Percentiles rank a stretch among this genome's conserved stretches.
Conservation (phyloP, 345 rosid species). For the Corymbia maculata region DNA sequence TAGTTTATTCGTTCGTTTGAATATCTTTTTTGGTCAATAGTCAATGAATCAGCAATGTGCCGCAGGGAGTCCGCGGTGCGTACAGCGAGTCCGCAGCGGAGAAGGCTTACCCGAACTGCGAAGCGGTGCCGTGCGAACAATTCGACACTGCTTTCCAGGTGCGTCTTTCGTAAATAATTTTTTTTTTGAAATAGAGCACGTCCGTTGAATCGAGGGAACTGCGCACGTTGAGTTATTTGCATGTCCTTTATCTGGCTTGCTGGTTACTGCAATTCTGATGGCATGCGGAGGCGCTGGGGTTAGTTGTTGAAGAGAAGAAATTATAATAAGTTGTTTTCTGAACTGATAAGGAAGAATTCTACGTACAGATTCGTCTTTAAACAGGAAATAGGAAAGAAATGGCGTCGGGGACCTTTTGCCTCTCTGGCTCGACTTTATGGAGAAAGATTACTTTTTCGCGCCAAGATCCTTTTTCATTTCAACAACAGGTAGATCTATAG, state of each 20-base stretch:
- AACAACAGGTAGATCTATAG: neutral
- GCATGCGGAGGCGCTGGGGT: neutral
- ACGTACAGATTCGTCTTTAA: neutral
- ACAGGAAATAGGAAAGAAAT: neutral
- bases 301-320: neutral
- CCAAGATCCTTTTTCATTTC: neutral
- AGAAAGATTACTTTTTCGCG: neutral
- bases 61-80: slow-evolving; percentile 87
- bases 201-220: neutral
- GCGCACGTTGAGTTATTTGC: neutral
- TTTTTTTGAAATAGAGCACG: neutral
- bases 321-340: neutral
- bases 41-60: neutral
- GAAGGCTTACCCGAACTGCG: slow-evolving; percentile 93
- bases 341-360: neutral
- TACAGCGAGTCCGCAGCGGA: slow-evolving; percentile 93
- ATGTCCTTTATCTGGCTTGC: neutral
- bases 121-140: slow-evolving; percentile 94
- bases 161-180: neutral
- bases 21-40: neutral
- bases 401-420: neutral
- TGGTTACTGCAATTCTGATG: neutral
- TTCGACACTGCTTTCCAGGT: slow-evolving; percentile 95
- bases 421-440: neutral
- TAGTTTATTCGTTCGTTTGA: neutral